Base-by-base conservation (phyloP, 768 basidiomycete species). In the Hygrophorus russula region DNA sequence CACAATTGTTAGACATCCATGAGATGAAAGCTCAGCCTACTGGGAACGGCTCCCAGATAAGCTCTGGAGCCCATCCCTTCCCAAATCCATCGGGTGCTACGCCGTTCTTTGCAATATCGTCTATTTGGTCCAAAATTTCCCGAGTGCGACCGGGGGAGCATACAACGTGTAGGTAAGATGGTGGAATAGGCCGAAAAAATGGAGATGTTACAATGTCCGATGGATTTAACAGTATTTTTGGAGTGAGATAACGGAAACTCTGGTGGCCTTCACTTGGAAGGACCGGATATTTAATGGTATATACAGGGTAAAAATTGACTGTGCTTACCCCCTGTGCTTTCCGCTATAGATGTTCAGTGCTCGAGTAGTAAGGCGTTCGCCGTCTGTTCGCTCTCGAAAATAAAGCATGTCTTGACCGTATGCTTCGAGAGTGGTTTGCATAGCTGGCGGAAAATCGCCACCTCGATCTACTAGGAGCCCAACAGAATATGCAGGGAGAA, bases 401-500 rank as follows among this genome's bases (percentile, higher is more conserved):
- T n/a, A 10, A n/a, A 37, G 17, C 36, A 37, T 37, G 11, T 37
- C 36, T 4, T 13, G 11, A 19, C 36, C 36, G 10, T 37, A 37
- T 19, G 14, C 36, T 4, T 37, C 36, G 36, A 37, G 36, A 15
- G 2, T 13, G 2, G 36, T 10, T 10, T 37, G 13, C 36, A 37
- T 37, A 11, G 12, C 36, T 18, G 36, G 36, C 17, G 36, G 36
- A 18, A 37, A 37, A 19, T 37, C 36, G 18, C 11, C n/a, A 3
- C 36, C 36, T 37, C 18, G n/a, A 37, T 37, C 36, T 14, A 37
- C 18, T 37, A 37, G 5, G 4, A 37, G 12, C 10, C 36, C 36
- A 15, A 37, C 36, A 19, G 36, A n/a, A 19, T 14, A 37, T 37
- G 36, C 36, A n/a, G 36, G 36, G 36, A 37, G 36, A 37, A 37